A percentile compares a stretch with the other conserved stretches of the same genome.
Evolutionary conservation across 176 grass and related monocot species (phyloP).

Genomic region (Neostapfia colusana): DNA sequence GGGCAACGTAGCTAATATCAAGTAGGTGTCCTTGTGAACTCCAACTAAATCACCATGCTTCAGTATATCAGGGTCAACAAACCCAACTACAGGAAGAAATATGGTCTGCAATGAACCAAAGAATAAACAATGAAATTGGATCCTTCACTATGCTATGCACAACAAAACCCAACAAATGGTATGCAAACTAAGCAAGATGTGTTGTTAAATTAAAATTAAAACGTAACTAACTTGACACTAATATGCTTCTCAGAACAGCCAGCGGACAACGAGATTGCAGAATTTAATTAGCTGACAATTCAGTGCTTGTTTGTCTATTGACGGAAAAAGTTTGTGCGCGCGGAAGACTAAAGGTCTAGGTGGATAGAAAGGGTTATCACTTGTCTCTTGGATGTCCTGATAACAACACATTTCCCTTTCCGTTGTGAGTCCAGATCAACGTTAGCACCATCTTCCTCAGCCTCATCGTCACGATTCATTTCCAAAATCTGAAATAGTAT

Average conservation of each 20-base stretch:
- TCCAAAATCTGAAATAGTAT: slow-evolving; percentile 71
- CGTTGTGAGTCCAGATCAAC: slow-evolving; percentile 85
- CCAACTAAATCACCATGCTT: slow-evolving; percentile 93
- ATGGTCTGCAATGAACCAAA: slow-evolving; percentile 57
- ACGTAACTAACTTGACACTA: not conserved
- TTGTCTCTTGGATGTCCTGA: slow-evolving; percentile 39
- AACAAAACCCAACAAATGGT: not conserved
- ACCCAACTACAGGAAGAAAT: slow-evolving; percentile 84
- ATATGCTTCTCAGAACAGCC: not conserved
- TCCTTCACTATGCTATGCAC: not conserved
- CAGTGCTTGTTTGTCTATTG: not conserved
- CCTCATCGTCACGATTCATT: slow-evolving; percentile 91
- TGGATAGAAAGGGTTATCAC: not conserved
- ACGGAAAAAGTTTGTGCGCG: not conserved
- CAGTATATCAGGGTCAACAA: slow-evolving; percentile 87
- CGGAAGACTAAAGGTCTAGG: not conserved
- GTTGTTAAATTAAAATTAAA: not conserved
- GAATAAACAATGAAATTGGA: slow-evolving; percentile 10
- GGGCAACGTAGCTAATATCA: slow-evolving; percentile 89
- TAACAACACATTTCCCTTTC: slow-evolving; percentile 81
- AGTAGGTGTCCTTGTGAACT: slow-evolving; percentile 90
- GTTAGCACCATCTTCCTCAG: slow-evolving; percentile 85
- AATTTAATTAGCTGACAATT: not conserved
- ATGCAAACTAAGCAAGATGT: not conserved
- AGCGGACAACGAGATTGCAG: not conserved